These are phyloP conservation scores for Diutina scorzettiae DNA, from an alignment of 1,139 yeast species.

Conservation along the genomic window DNA sequence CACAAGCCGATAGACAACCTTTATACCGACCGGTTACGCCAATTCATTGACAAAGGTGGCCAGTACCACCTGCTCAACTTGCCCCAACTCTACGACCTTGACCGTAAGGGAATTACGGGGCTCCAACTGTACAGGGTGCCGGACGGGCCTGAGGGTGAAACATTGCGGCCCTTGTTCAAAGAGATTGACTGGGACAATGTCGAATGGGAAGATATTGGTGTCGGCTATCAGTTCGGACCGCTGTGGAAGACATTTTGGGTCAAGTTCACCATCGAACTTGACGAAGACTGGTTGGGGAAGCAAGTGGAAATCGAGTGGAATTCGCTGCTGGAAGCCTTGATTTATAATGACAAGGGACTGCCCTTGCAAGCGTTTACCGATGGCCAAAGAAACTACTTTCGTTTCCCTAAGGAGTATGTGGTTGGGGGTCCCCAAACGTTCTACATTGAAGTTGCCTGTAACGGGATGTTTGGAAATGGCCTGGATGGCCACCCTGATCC, in stretches of 20 bases:
- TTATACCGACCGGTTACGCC: slow-evolving; percentile 69
- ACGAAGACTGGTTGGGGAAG: slow-evolving; percentile 43
- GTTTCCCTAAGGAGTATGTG: slow-evolving; percentile 45
- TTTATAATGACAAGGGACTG: slow-evolving; percentile 52
- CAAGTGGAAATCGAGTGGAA: slow-evolving; percentile 75
- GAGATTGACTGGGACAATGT: slow-evolving; percentile 41
- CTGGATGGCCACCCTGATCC: slow-evolving; percentile 50
- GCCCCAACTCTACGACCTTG: slow-evolving; percentile 69
- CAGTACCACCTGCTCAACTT: slow-evolving; percentile 58
- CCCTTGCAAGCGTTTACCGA: slow-evolving; percentile 71
- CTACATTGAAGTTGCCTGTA: slow-evolving; percentile 84
- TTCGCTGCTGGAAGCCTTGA: slow-evolving; percentile 73
- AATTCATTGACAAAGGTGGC: slow-evolving; percentile 64
- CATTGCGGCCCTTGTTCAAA: slow-evolving; percentile 64
- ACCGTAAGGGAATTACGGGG: slow-evolving; percentile 25
- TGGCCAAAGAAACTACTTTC: slow-evolving; percentile 68
- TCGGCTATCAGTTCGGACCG: slow-evolving; percentile 82
- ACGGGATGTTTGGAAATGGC: slow-evolving; percentile 89
- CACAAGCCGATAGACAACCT: slow-evolving; percentile 76
- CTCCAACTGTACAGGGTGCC: slow-evolving; percentile 58
- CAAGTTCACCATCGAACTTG: slow-evolving; percentile 49
- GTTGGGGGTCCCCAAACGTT: slow-evolving; percentile 36
- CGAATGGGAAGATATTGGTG: slow-evolving; percentile 47
- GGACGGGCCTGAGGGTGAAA: slow-evolving; percentile 27
- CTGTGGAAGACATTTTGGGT: slow-evolving; percentile 98